phyloP scores from a whole-genome alignment of 768 basidiomycete species.

The Galerina sulciceps region DNA sequence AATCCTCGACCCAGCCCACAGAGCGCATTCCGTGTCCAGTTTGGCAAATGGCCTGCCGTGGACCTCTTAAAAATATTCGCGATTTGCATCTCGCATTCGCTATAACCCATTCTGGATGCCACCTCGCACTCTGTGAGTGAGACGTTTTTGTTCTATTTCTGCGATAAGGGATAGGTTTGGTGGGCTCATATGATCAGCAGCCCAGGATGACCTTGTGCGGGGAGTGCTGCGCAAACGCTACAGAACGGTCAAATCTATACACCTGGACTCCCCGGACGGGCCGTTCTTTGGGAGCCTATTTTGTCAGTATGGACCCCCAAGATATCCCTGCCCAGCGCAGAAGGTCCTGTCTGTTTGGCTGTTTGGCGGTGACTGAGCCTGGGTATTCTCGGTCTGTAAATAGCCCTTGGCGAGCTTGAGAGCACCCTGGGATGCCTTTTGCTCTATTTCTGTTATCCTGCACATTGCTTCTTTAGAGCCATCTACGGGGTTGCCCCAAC shows the following conservation, averaged over 20 bases:
- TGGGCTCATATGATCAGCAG: conserved; percentile 11
- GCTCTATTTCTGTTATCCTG: neutral
- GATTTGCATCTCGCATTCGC: too few species aligned
- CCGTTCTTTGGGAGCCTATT: conserved; percentile 6
- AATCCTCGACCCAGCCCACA: neutral
- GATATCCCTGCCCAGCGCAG: conserved; percentile 7
- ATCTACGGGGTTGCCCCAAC: too few species aligned
- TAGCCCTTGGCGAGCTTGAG: neutral
- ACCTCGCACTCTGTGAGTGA: conserved; percentile 3
- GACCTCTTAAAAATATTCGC: neutral
- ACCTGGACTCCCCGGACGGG: conserved; percentile 1
- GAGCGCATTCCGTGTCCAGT: neutral
- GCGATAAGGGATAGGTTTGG: conserved; percentile 1
- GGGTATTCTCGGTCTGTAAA: conserved; percentile 4
- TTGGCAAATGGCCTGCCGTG: neutral
- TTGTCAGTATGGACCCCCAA: conserved; percentile 16
- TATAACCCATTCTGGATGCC: neutral
- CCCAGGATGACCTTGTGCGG: conserved; percentile 4
- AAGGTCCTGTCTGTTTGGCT: conserved; percentile 8
- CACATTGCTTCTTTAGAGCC: neutral
- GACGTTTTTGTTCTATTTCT: conserved; percentile 1
- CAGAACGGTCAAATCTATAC: neutral
- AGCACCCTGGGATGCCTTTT: neutral
- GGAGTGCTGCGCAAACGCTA: conserved; percentile 11
- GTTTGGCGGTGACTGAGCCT: conserved; percentile 9